Evolutionary conservation across 768 basidiomycete species (phyloP), one percentile per base, ranked within the genome.

Genomic region (Tephrocybe sp.): DNA sequence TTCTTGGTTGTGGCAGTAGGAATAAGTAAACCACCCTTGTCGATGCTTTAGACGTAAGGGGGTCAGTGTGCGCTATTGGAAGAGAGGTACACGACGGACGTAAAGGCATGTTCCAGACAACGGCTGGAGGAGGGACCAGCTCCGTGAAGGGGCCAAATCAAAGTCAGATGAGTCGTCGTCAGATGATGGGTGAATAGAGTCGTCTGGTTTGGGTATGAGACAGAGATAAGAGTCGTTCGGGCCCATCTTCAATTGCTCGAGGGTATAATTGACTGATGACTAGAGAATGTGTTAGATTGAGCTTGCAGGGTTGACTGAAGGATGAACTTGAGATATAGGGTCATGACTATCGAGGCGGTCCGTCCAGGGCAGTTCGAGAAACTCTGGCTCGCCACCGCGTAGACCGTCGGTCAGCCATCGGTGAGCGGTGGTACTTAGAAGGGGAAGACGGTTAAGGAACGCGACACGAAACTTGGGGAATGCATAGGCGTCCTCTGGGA

Each of bases 21-120:
- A 86, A 71, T 98, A 98, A 30, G 94, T 98, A 74, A 98, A 98
- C 94, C 94, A 97, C 31, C 86, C 83, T 74, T 92, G 89, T 58
- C 83, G 83, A 64, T 87, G 84, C 87, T 92, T 71, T 54, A 25
- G 46, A 58, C 51, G 62, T 71, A 58, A 66, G 55, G 60, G 47
- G 45, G 35, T 49, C 40, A 32, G 50, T 58, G n/a, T n/a, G n/a
- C n/a, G n/a, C n/a, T n/a, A n/a, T 63, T 61, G 56, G 62, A 63
- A 62, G 60, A 54, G 56, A 56, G 60, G 59, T 52, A 59, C 11
- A 57, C 58, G 52, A 49, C 87, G 64, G 73, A 92, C 91, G 70
- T 92, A 93, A 68, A 94, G 80, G 69, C 92, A 94, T 50, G 77
- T 82, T 58, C 86, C 91, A 49, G 83, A 72, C 49, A 94, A 76